Base-by-base conservation (phyloP, 2,329 filamentous ascomycete species). In the Ilyonectria sp. region DNA sequence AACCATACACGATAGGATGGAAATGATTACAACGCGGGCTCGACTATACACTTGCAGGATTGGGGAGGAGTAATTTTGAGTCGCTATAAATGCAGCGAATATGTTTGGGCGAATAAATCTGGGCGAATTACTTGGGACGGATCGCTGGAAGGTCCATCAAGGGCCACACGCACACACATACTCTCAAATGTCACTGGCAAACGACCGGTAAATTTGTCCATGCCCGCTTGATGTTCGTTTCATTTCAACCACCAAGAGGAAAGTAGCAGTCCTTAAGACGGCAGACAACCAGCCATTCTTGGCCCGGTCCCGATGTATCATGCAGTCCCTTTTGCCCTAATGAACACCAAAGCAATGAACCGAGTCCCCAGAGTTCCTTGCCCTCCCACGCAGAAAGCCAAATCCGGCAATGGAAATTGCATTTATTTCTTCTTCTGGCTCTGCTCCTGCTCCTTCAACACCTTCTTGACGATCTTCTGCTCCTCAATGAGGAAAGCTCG, bases 381-480 rank as follows among this genome's bases (percentile, higher is more conserved):
- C 76, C 72, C 69, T 78, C 75, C 73, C 76, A 75, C 78, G 76
- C 74, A 79, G 74, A 77, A 77, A 79, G 75, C 72, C 75, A 75
- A 75, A 75, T 69, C 69, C 74, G 67, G 70, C 72, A 72, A 69
- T 74, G 74, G 74, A 73, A 62, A 60, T 86, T 76, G 73, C 69
- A 75, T 88, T 90, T 93, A 90, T 87, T 90, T 90, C 88, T 90
- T 90, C 85, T 88, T 91, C 79, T 87, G 84, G 81, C 86, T 83
- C 81, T 85, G 93, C 89, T 94, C 93, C 88, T 97, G 94, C 90
- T 98, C 95, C 93, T 98, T 98, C 84, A 98, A 91, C 81, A 99
- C 96, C 94, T 99, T 99, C 94, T 99, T 99, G 87, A 99, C 96
- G 80, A 99, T 98, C 94, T 99, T 99, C 91, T 99, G 96, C 92